Percentiles rank a stretch among this genome's conserved stretches.
phyloP scores from a whole-genome alignment of 495 filamentous ascomycete species.

The Neurospora pannonica region DNA sequence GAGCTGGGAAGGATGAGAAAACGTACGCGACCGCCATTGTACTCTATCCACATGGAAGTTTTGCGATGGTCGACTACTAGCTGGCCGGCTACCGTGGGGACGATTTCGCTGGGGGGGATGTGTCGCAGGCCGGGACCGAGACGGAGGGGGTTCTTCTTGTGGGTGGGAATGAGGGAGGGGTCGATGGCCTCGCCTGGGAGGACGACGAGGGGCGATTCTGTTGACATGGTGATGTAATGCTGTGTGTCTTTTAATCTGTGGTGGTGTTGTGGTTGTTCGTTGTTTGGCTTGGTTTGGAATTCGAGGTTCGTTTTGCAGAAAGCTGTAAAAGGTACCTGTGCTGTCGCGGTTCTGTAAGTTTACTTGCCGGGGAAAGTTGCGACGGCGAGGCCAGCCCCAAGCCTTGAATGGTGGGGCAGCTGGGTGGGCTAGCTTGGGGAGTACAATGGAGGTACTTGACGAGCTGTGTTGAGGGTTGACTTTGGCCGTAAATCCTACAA shows the following conservation, averaged over 20 bases:
- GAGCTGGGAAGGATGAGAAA: neutral
- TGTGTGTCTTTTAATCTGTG: neutral
- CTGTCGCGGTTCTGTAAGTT: neutral
- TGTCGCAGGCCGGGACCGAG: constrained; percentile 79
- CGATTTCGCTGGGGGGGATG: constrained; percentile 57
- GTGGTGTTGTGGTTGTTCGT: constrained; percentile 2
- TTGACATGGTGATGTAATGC: constrained; percentile 30
- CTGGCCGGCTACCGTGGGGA: constrained; percentile 69
- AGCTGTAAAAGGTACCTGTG: neutral
- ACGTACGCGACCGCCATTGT: constrained; percentile 52
- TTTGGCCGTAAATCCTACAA: accelerated
- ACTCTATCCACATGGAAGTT: constrained; percentile 72
- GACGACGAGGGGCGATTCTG: constrained; percentile 41
- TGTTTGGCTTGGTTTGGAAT: neutral
- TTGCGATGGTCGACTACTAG: constrained; percentile 66
- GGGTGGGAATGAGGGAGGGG: constrained; percentile 53
- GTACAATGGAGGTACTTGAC: neutral
- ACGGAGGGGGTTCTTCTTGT: constrained; percentile 58
- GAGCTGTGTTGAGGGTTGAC: neutral
- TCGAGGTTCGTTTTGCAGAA: neutral
- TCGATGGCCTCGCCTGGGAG: constrained; percentile 74
- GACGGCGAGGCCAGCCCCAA: neutral
- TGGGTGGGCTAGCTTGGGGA: neutral
- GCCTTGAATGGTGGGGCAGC: neutral
- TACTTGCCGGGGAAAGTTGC: neutral